Base-by-base conservation (phyloP, 2,329 filamentous ascomycete genomes). In the Calonectria honghensis region DNA sequence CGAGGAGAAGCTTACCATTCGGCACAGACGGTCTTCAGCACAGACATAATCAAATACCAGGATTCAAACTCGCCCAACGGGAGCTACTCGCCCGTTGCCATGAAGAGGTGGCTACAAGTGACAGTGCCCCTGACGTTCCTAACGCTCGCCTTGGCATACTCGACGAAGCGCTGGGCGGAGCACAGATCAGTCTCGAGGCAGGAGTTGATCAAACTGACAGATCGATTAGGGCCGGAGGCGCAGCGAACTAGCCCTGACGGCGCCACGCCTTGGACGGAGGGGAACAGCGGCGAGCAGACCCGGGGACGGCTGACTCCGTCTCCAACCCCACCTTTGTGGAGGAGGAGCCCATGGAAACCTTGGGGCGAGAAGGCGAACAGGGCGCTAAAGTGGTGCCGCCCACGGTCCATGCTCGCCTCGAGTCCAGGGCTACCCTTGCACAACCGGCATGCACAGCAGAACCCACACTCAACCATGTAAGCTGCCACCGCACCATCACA, bases 41-140 rank as follows among this genome's bases (percentile, higher is more conserved):
- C 68, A 16, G 68, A 71, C 48, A 65, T 71, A 24, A 54, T 71
- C 41, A 65, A 71, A 35, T 71, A 71, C 31, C 68, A 71, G 5
- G 68, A 59, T 16, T 3, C 6, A 24, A 59, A n/a, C 29, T 37
- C 52, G 6, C 57, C 45, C 16, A 11, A 54, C 7, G 68, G 68
- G 3, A 64, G 14, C 14, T 71, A 61, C 27, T 71, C 68, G 24
- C 24, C 45, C 1, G 29, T 65, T 16, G 68, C 68, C 9, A 61
- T 71, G 68, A 27, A 71, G 13, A 31, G 68, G 27, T 71, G 68
- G 68, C n/a, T 71, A 7, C 57, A 71, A 27, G 57, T 71, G 6
- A 65, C 68, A 9, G 45, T 65, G 5, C 59, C 68, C 0, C 41
- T 71, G 11, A 71, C 57, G 2, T 7, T 64, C 32, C 10, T 71